These are phyloP conservation scores for Blumeria hordei DNA, from an alignment of 2,329 filamentous ascomycete genomes.

Conservation along the genomic window DNA sequence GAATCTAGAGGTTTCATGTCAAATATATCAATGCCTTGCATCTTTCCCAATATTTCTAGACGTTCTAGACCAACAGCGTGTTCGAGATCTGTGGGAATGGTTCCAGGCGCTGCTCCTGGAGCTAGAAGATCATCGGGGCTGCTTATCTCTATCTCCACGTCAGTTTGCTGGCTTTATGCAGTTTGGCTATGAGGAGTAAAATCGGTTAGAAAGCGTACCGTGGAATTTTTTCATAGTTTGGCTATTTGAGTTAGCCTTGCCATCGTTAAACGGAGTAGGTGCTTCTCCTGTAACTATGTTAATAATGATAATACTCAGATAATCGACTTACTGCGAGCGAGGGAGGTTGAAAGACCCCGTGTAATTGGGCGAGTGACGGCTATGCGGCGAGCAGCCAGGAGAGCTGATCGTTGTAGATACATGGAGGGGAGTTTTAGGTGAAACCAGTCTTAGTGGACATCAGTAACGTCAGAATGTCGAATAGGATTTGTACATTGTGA, in stretches of 20 bases:
- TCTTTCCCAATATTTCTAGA: conserved; percentile 96
- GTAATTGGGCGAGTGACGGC: conserved; percentile 27
- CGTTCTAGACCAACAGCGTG: conserved; percentile 94
- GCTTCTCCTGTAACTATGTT: background rate
- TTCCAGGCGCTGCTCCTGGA: conserved; percentile 59
- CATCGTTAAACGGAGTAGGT: background rate
- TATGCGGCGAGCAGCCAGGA: conserved; percentile 34
- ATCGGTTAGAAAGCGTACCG: conserved; percentile 6
- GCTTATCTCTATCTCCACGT: conserved; percentile 45
- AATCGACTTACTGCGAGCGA: conserved; percentile 30
- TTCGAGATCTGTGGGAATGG: conserved; percentile 80
- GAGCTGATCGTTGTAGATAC: conserved; percentile 39
- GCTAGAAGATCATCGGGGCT: conserved; percentile 58
- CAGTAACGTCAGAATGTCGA: too few relatives aligned
- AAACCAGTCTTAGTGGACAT: too few relatives aligned
- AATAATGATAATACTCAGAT: background rate
- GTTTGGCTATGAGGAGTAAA: background rate
- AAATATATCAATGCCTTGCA: conserved; percentile 94
- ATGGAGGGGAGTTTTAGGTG: conserved; percentile 18
- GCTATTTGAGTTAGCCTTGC: background rate
- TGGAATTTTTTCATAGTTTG: conserved; percentile 7
- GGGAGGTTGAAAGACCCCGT: conserved; percentile 34
- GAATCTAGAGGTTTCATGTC: conserved; percentile 93
- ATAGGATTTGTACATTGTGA: too few relatives aligned
- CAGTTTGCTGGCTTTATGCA: conserved; percentile 1